These are phyloP conservation scores for Blastobotrys indianensis DNA, from an alignment of 1,139 yeast species.

Conservation along the genomic window DNA sequence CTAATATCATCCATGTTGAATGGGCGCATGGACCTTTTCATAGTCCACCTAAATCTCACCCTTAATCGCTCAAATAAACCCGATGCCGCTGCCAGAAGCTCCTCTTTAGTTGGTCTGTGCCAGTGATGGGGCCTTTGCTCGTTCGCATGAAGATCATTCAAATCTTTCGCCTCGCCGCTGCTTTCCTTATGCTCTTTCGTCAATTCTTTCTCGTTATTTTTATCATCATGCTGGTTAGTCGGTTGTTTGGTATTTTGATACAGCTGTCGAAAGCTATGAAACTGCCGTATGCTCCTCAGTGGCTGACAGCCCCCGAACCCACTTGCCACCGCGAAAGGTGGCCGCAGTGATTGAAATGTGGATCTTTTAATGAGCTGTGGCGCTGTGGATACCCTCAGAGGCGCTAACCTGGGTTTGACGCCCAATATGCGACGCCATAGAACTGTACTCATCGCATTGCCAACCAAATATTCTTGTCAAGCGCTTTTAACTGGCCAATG, in stretches of 20 bases:
- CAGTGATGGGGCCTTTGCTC: conserved; percentile 5
- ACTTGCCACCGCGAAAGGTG: no score
- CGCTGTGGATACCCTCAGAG: no score
- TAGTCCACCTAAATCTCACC: conserved; percentile 63
- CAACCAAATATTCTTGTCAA: no score
- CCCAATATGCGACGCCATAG: no score
- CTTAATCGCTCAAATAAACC: conserved; percentile 46
- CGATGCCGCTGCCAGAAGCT: conserved; percentile 48
- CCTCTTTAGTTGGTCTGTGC: conserved; percentile 39
- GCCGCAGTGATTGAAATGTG: no score
- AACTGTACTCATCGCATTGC: no score
- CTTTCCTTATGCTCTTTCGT: neutral
- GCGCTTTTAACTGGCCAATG: no score
- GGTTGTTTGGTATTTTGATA: neutral
- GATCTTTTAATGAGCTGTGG: no score
- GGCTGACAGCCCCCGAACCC: no score
- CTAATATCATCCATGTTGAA: conserved; percentile 83
- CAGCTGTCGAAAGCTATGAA: conserved; percentile 1
- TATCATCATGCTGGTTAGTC: neutral
- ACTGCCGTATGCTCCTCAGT: neutral
- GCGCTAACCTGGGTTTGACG: no score
- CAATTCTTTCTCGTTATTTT: neutral
- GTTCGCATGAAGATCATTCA: neutral
- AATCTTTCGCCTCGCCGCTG: neutral
- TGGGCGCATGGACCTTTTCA: conserved; percentile 60